Base-by-base conservation (phyloP, 2,329 filamentous ascomycete species). In the Macrophomina pseudophaseolina region DNA sequence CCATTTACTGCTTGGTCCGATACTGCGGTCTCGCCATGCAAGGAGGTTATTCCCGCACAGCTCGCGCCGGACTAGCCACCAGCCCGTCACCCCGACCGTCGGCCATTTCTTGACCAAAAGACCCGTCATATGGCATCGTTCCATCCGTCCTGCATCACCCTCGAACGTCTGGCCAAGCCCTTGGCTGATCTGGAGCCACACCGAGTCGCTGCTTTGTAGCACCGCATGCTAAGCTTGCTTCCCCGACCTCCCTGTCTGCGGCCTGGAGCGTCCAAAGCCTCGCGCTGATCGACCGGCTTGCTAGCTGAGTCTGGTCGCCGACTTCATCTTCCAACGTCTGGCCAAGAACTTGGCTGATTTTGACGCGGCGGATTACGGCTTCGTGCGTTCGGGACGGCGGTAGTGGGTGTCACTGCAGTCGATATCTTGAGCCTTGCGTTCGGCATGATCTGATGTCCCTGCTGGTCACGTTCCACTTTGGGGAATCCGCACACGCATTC, bases 161-260 rank as follows among this genome's bases (percentile, higher is more conserved):
- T 62, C 44, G 32, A 62, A 62, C 58, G 58, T 62, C 58, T 49
- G 32, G 58, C 58, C 58, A 62, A 62, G 58, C 38, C 58, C 42
- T 62, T 62, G 58, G 58, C 58, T 62, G 58, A 62, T 62, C 30
- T 48, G 42, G 56, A 18, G 30, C 56, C 56, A 60, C n/a, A 60
- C 56, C 14, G 30, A 40, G n/a, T 42, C 30, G 56, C n/a, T 14
- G 42, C 9, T 42, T 23, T 38, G 58, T 62, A 62, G 58, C 58
- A 62, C 58, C 18, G n/a, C 58, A 42, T 62, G 30, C n/a, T 14
- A 44, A 44, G 53, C 53, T 58, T n/a, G 23, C 30, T 42, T 33
- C 53, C 38, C 32, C 14, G 53, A 23, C 38, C 30, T 40, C 11
- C 18, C 1, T 23, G 12, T 9, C n/a, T 32, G 38, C 42, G 44